Conservation (phyloP, 164 flowering plant species). For the Paratinospora sagittata region DNA sequence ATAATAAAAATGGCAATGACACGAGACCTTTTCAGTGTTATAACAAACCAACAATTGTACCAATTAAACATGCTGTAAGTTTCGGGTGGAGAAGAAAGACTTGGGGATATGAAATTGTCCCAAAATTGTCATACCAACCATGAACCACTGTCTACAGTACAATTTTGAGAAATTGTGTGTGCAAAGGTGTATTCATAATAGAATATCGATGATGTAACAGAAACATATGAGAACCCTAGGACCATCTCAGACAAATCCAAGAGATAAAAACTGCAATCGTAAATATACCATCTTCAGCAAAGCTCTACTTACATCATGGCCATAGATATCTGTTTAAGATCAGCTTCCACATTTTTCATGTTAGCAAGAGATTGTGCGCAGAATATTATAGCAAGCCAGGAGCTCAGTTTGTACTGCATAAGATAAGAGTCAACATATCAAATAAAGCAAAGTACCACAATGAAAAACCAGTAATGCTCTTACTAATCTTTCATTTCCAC, state of each 20-base stretch:
- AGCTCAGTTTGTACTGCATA: conserved; percentile 82
- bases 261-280: background rate
- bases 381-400: conserved; percentile 93
- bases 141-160: background rate
- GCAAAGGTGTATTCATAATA: too few relatives aligned
- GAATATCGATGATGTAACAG: too few relatives aligned
- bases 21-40: background rate
- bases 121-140: background rate
- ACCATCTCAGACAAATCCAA: background rate
- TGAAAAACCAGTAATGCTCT: background rate
- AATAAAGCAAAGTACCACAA: background rate
- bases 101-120: background rate
- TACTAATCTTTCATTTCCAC: background rate
- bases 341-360: conserved; percentile 85
- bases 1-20: background rate
- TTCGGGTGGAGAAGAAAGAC: background rate
- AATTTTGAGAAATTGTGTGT: background rate
- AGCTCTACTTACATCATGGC: conserved; percentile 73
- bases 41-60: background rate
- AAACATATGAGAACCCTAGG: background rate
- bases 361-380: conserved; percentile 86
- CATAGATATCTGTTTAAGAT: conserved; percentile 88
- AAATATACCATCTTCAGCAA: background rate
- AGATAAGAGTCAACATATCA: background rate
- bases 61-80: background rate